Conservation (phyloP, 129 eudicot genomes). For the Deinandra increscens region DNA sequence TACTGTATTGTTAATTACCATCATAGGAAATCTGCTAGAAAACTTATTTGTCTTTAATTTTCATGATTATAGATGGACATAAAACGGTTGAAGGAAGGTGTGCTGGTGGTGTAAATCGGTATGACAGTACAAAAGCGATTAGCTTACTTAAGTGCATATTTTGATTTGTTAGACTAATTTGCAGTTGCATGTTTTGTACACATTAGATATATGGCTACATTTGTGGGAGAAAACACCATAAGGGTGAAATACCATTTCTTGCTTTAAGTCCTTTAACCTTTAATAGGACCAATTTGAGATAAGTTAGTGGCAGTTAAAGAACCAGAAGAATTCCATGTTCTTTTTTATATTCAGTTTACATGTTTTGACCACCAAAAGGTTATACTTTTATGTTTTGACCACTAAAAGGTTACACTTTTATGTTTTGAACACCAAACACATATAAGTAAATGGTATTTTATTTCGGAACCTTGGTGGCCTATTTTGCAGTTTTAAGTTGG, state of each 20-base stretch:
- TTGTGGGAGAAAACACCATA: not conserved
- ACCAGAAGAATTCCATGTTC: not conserved
- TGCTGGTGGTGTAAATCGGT: slow-evolving; percentile 67
- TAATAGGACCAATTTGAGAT: slow-evolving; percentile 1
- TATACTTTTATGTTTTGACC: not conserved
- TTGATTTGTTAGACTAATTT: not conserved
- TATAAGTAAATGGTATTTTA: not conserved
- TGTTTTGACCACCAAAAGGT: not conserved
- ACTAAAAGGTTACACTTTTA: not conserved
- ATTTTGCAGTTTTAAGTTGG: not conserved
- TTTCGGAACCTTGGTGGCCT: not conserved
- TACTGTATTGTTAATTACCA: not conserved
- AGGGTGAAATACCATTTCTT: not conserved
- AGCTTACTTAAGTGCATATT: not conserved
- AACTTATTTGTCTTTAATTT: slow-evolving; percentile 16
- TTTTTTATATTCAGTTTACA: not conserved
- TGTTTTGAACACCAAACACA: not conserved
- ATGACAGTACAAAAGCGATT: slow-evolving; percentile 12
- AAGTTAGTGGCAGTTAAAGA: slow-evolving; percentile 2
- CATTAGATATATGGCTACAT: not conserved
- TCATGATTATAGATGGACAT: slow-evolving; percentile 57
- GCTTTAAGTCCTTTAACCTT: not conserved
- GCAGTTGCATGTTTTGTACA: not conserved
- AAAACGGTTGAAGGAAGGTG: slow-evolving; percentile 97
- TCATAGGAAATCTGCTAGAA: slow-evolving; percentile 14